Evolutionary conservation across 306 rosid genomes (phyloP), one percentile per base, ranked within the genome.

Genomic region (Fragaria nilgerrensis): DNA sequence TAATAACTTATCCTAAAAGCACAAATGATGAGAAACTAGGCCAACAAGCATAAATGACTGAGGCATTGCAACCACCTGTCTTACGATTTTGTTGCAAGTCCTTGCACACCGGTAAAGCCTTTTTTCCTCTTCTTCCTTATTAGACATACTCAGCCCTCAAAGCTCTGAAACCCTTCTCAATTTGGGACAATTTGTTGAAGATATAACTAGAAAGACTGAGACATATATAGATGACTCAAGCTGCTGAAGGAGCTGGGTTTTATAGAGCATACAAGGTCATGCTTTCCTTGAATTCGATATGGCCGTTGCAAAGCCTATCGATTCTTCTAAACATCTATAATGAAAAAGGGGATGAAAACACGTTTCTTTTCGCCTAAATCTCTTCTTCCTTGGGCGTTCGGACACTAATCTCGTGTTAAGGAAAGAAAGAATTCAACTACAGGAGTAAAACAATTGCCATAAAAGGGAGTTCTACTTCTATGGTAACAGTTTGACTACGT

Each of bases 101-200:
- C 74, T 76, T 37, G 68, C 79, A 69, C 78, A 81, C 32, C 58
- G 74, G 50, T 74, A 77, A 3, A 86, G 81, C 77, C 84, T 86
- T 65, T 50, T 81, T 62, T 76, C 86, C 44, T 77, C 86, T 69
- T 44, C 76, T 44, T 80, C 75, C 73, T 47, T 81, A 12, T 36
- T 70, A 23, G 87, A 84, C 87, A 86, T 84, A 23, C 32, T 37
- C 62, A 41, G 7, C 44, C 44, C 44, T 41, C 10, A 56, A 56
- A n/a, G 29, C 14, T 44, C 41, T 29, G 36, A 27, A 45, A 29
- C 47, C 50, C 50, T 47, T 61, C 50, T 79, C 70, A 43, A 9
- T 23, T 3, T 4, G 34, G 52, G 69, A 53, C 37, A 44, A 52
- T 10, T 36, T 70, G 77, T 10, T 72, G 53, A 72, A 64, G 45